These are phyloP conservation scores for Jatropha multifida DNA, from an alignment of 441 rosid species.

Conservation along the genomic window DNA sequence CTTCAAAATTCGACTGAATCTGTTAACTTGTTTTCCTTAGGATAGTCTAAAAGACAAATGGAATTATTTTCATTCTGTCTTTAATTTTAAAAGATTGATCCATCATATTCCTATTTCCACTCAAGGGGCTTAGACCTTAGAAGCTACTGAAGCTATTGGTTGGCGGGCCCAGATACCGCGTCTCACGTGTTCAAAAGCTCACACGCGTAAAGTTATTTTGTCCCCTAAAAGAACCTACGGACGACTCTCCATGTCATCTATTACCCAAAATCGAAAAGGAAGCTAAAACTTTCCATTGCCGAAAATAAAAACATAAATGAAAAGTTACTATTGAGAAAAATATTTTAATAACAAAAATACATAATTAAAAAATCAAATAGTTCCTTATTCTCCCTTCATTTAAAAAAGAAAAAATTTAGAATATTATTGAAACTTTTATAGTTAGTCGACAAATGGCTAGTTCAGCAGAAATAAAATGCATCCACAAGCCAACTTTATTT, in stretches of 20 bases:
- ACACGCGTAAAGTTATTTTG: neutral
- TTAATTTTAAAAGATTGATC: too few relatives aligned
- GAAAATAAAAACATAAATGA: too few relatives aligned
- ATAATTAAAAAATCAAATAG: too few relatives aligned
- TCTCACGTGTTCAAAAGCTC: slow-evolving; percentile 31
- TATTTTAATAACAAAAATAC: too few relatives aligned
- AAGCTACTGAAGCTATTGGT: neutral
- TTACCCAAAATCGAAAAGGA: neutral
- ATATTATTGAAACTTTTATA: too few relatives aligned
- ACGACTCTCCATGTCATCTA: neutral
- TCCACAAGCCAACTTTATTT: too few relatives aligned
- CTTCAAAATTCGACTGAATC: too few relatives aligned
- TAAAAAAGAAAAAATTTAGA: neutral
- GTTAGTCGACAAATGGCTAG: too few relatives aligned
- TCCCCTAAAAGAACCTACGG: neutral
- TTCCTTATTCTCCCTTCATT: too few relatives aligned
- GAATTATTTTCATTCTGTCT: neutral
- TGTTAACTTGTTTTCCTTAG: neutral
- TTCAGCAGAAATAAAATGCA: too few relatives aligned
- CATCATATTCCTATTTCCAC: neutral
- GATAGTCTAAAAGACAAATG: neutral
- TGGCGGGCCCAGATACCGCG: neutral
- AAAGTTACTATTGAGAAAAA: too few relatives aligned
- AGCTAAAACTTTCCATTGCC: neutral
- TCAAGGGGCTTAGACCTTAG: neutral